Conservation (phyloP, 441 rosid genomes). For the Raphanus hybrid region DNA sequence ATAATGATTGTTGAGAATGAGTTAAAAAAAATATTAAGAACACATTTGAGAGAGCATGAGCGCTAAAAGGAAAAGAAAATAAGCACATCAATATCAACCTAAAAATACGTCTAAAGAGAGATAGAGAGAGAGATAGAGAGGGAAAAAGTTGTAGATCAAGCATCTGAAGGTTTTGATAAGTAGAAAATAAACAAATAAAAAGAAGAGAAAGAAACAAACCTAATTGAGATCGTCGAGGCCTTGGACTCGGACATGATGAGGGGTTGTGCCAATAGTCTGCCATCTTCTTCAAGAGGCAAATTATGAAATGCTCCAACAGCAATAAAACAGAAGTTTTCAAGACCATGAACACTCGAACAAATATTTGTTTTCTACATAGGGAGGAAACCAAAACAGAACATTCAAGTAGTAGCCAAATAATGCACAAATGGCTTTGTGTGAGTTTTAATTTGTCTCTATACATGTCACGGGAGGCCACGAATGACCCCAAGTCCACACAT, state of each 20-base stretch:
- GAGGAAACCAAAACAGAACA: conserved; percentile 3
- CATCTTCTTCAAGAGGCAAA: conserved; percentile 92
- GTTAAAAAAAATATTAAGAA: background rate
- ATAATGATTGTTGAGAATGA: background rate
- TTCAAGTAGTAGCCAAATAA: conserved; percentile 80
- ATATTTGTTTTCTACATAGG: conserved; percentile 81
- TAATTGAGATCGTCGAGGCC: conserved; percentile 78
- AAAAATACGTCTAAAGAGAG: conserved; percentile 23
- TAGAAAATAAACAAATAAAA: background rate
- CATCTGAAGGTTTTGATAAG: background rate
- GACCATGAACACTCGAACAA: conserved; percentile 96
- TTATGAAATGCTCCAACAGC: conserved; percentile 95
- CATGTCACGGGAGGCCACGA: too few species aligned
- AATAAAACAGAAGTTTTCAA: conserved; percentile 71
- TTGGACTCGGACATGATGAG: conserved; percentile 83
- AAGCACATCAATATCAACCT: conserved; percentile 88
- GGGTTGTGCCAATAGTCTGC: conserved; percentile 84
- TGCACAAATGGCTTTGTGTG: conserved; percentile 78
- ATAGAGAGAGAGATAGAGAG: background rate
- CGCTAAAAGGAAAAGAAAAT: background rate
- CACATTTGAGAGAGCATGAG: background rate
- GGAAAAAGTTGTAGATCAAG: background rate
- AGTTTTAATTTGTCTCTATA: too few species aligned
- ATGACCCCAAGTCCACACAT: too few species aligned
- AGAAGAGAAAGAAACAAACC: conserved; percentile 51